These are phyloP conservation scores for Trichosporon coremiiforme DNA, from an alignment of 1,284 basidiomycete species.

Conservation along the genomic window DNA sequence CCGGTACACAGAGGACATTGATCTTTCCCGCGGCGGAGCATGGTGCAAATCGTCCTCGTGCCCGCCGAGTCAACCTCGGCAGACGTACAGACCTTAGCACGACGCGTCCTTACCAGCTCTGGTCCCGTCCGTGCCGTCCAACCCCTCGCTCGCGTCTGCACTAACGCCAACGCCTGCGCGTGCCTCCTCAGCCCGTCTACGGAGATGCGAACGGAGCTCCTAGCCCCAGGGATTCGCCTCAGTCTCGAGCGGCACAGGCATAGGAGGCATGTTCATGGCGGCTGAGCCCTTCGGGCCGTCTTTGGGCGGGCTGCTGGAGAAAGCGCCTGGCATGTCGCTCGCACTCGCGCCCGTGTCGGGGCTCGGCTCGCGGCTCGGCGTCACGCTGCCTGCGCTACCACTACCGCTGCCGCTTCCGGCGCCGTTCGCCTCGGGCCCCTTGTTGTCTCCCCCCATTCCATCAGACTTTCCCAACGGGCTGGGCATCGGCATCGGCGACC, in stretches of 20 bases:
- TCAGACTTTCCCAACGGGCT: background rate
- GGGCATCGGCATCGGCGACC: background rate
- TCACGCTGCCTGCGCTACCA: background rate
- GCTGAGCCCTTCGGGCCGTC: slow-evolving; percentile 5
- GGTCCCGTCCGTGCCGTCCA: no score
- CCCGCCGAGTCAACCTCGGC: background rate
- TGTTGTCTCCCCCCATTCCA: background rate
- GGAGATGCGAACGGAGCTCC: background rate
- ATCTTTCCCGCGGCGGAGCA: no score
- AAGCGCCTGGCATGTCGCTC: background rate
- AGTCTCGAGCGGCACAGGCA: slow-evolving; percentile 18
- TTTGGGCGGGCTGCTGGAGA: background rate
- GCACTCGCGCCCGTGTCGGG: background rate
- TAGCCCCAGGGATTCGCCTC: slow-evolving; percentile 33
- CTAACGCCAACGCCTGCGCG: background rate
- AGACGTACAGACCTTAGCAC: background rate
- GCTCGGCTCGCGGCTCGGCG: background rate
- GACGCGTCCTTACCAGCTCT: no score
- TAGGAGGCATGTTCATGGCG: slow-evolving; percentile 18
- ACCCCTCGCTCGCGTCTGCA: background rate
- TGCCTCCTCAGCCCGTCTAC: no score
- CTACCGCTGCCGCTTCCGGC: background rate
- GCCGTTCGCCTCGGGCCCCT: background rate
- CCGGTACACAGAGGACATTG: no score
- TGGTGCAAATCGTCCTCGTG: no score